A percentile compares a stretch with the other conserved stretches of the same genome.
These are phyloP conservation scores for Dendrostoma leiphaemia DNA, from an alignment of 2,329 filamentous ascomycete species.

Conservation along the genomic window DNA sequence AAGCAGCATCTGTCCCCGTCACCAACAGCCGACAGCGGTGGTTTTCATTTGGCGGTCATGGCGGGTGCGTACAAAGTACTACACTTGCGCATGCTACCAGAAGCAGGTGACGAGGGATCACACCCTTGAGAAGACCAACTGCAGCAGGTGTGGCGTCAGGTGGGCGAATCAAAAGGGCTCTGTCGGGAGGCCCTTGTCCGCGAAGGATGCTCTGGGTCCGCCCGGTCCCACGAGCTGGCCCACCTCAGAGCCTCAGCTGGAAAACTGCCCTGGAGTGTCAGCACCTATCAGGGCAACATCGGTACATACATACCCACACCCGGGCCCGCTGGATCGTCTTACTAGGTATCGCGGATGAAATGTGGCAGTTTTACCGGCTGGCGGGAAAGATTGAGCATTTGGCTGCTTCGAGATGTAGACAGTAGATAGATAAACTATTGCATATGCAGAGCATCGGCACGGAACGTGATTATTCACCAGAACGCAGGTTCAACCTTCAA, in stretches of 20 bases:
- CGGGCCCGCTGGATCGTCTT: too few species aligned
- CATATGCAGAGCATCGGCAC: too few species aligned
- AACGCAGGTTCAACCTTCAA: too few species aligned
- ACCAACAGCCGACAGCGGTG: background rate
- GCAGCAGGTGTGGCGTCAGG: background rate
- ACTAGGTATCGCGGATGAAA: too few species aligned
- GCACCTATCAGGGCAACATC: background rate
- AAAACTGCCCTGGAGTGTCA: background rate
- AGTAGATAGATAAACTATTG: too few species aligned
- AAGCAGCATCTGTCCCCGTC: background rate
- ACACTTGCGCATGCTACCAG: too few species aligned
- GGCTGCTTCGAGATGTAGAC: too few species aligned
- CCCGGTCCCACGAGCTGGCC: background rate
- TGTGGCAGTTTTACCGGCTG: too few species aligned
- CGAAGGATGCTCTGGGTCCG: background rate
- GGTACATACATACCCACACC: background rate
- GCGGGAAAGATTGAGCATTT: too few species aligned
- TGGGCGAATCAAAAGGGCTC: background rate
- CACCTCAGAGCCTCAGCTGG: constrained; percentile 1
- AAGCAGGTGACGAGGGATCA: too few species aligned
- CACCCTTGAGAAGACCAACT: background rate
- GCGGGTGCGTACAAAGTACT: too few species aligned
- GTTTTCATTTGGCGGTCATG: background rate
- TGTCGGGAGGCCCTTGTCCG: background rate
- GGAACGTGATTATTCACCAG: too few species aligned